Evolutionary conservation across 257 asterid genomes (phyloP).

Genomic region (Gardenia jasminoides): DNA sequence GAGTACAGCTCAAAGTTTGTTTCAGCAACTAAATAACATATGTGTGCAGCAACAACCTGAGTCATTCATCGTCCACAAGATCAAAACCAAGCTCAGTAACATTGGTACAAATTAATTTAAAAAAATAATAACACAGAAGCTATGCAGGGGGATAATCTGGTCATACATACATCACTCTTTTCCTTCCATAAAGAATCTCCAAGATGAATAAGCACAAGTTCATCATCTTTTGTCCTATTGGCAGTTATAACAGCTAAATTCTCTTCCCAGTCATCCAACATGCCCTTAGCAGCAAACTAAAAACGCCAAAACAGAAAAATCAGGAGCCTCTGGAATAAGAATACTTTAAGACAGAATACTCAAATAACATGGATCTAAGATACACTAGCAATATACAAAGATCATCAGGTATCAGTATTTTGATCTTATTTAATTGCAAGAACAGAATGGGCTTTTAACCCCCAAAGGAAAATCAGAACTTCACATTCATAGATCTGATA

Average conservation of each 20-base stretch:
- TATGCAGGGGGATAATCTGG: not conserved
- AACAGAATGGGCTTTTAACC: not conserved
- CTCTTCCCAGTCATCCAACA: constrained; percentile 97
- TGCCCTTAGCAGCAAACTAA: constrained; percentile 65
- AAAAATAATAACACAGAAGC: constrained; percentile 1
- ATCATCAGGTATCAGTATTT: not conserved
- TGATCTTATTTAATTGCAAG: not conserved
- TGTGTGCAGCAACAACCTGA: constrained; percentile 93
- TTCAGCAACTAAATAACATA: constrained; percentile 93
- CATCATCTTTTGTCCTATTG: constrained; percentile 93
- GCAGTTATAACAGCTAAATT: constrained; percentile 95
- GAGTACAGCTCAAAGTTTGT: constrained; percentile 84
- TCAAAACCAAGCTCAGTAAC: constrained; percentile 4
- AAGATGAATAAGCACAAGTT: constrained; percentile 90
- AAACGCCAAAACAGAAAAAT: not conserved
- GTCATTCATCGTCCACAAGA: constrained; percentile 15
- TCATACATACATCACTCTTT: constrained; percentile 76
- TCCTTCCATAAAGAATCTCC: constrained; percentile 98
- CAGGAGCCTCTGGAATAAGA: not conserved
- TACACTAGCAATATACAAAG: not conserved
- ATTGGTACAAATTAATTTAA: constrained; percentile 10
- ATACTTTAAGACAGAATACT: not conserved
- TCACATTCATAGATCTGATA: constrained; percentile 28
- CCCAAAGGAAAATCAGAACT: not conserved
- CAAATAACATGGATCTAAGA: not conserved